These are phyloP conservation scores for Ophiosphaerella korrae DNA, from an alignment of 2,329 filamentous ascomycete species.

Conservation along the genomic window DNA sequence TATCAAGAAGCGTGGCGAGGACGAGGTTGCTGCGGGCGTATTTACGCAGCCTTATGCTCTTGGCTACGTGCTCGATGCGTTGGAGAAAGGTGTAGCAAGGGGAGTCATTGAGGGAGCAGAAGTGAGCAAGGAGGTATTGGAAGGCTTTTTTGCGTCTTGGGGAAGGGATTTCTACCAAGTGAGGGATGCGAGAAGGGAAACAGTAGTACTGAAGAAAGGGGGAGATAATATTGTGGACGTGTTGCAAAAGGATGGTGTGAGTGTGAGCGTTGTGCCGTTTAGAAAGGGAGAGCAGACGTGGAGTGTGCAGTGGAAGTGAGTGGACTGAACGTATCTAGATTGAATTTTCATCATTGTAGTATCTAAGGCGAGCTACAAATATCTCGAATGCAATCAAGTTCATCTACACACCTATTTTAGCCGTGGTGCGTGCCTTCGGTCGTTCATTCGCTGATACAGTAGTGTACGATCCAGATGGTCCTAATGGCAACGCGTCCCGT, in stretches of 20 bases:
- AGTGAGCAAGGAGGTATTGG: slow-evolving; percentile 59
- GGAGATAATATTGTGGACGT: slow-evolving; percentile 61
- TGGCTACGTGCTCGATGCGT: slow-evolving; percentile 67
- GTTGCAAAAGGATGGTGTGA: slow-evolving; percentile 58
- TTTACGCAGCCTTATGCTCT: slow-evolving; percentile 78
- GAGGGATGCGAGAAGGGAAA: slow-evolving; percentile 50
- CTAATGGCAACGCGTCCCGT: neutral
- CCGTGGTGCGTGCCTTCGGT: neutral
- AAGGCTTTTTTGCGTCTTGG: slow-evolving; percentile 63
- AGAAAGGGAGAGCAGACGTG: slow-evolving; percentile 66
- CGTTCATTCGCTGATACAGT: neutral
- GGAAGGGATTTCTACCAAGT: slow-evolving; percentile 65
- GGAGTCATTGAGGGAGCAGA: slow-evolving; percentile 60
- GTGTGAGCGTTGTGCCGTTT: slow-evolving; percentile 69
- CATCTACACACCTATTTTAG: too few relatives aligned
- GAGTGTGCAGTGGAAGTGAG: slow-evolving; percentile 51
- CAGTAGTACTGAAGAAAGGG: slow-evolving; percentile 63
- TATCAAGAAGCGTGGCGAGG: slow-evolving; percentile 62
- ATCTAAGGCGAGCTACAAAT: too few relatives aligned
- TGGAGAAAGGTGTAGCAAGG: slow-evolving; percentile 66
- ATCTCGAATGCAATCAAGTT: too few relatives aligned
- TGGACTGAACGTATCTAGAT: too few relatives aligned
- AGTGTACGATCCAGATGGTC: neutral
- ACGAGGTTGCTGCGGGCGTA: slow-evolving; percentile 68
- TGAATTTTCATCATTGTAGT: too few relatives aligned